phyloP scores from a whole-genome alignment of 2,329 filamentous ascomycete genomes.

The Ambrosiella xylebori region DNA sequence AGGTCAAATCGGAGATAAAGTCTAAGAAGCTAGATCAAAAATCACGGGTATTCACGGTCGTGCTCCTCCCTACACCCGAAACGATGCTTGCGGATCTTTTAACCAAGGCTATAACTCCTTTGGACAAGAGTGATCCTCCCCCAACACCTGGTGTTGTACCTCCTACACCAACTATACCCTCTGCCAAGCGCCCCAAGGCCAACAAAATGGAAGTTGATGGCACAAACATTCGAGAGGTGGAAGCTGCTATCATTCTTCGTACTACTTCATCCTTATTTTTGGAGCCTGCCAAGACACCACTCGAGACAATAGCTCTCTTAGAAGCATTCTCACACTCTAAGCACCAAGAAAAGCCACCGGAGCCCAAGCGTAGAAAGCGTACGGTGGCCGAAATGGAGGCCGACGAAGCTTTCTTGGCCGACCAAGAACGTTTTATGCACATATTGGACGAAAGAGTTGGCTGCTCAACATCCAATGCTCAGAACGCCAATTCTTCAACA shows the following conservation, averaged over 20 bases:
- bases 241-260: slow-evolving; percentile 56
- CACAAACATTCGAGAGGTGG: slow-evolving; percentile 54
- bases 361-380: slow-evolving; percentile 78
- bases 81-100: slow-evolving; percentile 60
- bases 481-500: slow-evolving; percentile 39
- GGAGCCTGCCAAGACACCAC: slow-evolving; percentile 52
- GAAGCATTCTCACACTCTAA: slow-evolving; percentile 58
- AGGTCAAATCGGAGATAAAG: slow-evolving; percentile 25
- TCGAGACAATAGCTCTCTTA: slow-evolving; percentile 55
- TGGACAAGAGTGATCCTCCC: slow-evolving; percentile 19
- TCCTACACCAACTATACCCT: slow-evolving; percentile 41
- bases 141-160: slow-evolving; percentile 36
- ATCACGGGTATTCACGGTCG: slow-evolving; percentile 52
- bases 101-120: slow-evolving; percentile 57
- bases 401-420: slow-evolving; percentile 79
- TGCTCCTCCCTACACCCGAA: slow-evolving; percentile 68
- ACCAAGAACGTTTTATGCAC: slow-evolving; percentile 83
- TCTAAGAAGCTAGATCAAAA: slow-evolving; percentile 38
- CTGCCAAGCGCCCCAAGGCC: slow-evolving; percentile 50
- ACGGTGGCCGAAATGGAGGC: slow-evolving; percentile 90
- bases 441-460: slow-evolving; percentile 71
- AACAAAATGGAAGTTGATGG: slow-evolving; percentile 62
- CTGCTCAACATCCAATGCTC: slow-evolving; percentile 38
- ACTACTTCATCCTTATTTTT: slow-evolving; percentile 62
- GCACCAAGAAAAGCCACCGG: slow-evolving; percentile 58